These are phyloP conservation scores for Chamaecyparis obtusa DNA, from an alignment of 75 land plant species.

Conservation along the genomic window DNA sequence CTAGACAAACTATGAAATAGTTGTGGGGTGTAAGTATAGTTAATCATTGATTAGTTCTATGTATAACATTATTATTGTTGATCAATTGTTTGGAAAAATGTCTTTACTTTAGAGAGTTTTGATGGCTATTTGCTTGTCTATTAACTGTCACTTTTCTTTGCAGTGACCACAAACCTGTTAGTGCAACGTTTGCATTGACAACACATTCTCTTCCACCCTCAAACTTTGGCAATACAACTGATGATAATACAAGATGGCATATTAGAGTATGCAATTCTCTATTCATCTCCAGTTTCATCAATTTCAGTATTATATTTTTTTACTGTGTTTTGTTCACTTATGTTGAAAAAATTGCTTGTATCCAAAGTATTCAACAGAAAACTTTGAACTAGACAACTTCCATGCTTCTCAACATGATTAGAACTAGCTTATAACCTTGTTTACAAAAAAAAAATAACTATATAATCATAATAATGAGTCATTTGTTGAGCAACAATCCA, in stretches of 20 bases:
- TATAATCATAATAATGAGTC: not conserved
- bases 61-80: not conserved
- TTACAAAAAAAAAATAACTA: not conserved
- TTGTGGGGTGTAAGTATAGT: not conserved
- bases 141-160: not conserved
- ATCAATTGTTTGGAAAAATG: not conserved
- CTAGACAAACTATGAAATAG: not conserved
- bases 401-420: not conserved
- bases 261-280: constrained; percentile 9
- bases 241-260: constrained; percentile 43
- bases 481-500: not conserved
- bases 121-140: not conserved
- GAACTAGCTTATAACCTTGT: not conserved
- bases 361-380: not conserved
- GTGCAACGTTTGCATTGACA: constrained; percentile 40
- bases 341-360: not conserved
- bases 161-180: constrained; percentile 59
- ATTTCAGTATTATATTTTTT: not conserved
- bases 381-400: not conserved
- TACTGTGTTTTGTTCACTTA: not conserved
- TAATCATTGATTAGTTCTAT: not conserved
- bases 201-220: constrained; percentile 42
- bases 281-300: not conserved
- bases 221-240: constrained; percentile 11
- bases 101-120: not conserved